A percentile compares a stretch with the other conserved stretches of the same genome.
These are phyloP conservation scores for Entoloma clypeatum DNA, from an alignment of 1,284 basidiomycete genomes.

Conservation along the genomic window DNA sequence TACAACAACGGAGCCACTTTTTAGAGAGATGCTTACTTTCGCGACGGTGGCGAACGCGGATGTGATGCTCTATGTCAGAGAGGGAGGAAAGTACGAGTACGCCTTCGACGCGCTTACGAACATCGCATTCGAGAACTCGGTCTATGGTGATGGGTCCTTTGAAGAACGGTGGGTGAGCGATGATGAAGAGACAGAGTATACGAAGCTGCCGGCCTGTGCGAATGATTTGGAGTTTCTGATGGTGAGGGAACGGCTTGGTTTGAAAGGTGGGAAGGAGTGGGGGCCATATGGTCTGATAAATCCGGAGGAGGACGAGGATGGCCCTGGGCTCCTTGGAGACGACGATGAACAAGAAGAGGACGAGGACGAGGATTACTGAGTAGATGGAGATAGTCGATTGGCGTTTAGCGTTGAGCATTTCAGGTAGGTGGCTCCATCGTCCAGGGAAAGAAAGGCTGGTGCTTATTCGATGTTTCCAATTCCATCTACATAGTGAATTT, in stretches of 20 bases:
- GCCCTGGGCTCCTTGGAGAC: slow-evolving; percentile 4
- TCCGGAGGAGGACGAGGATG: neutral
- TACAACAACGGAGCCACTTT: slow-evolving; percentile 2
- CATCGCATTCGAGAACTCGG: slow-evolving; percentile 17
- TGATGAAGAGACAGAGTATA: slow-evolving; percentile 13
- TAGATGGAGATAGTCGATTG: no score
- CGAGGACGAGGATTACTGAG: slow-evolving; percentile 2
- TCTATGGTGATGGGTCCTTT: slow-evolving; percentile 19
- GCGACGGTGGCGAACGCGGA: neutral
- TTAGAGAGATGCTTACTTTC: neutral
- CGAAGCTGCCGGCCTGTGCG: slow-evolving; percentile 13
- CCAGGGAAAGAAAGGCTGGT: no score
- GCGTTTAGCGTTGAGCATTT: no score
- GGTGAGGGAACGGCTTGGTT: slow-evolving; percentile 19
- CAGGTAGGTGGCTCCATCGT: no score
- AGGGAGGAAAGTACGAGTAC: slow-evolving; percentile 23
- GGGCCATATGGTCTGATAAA: slow-evolving; percentile 13
- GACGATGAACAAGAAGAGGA: slow-evolving; percentile 3
- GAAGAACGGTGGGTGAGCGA: slow-evolving; percentile 16
- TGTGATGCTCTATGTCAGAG: slow-evolving; percentile 15
- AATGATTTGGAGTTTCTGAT: slow-evolving; percentile 22
- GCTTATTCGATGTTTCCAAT: no score
- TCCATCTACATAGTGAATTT: no score
- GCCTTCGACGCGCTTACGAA: slow-evolving; percentile 22
- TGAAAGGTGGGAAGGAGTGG: slow-evolving; percentile 12